Base-by-base conservation (phyloP, 78 protist genomes). In the Monosiga brevicollis region DNA sequence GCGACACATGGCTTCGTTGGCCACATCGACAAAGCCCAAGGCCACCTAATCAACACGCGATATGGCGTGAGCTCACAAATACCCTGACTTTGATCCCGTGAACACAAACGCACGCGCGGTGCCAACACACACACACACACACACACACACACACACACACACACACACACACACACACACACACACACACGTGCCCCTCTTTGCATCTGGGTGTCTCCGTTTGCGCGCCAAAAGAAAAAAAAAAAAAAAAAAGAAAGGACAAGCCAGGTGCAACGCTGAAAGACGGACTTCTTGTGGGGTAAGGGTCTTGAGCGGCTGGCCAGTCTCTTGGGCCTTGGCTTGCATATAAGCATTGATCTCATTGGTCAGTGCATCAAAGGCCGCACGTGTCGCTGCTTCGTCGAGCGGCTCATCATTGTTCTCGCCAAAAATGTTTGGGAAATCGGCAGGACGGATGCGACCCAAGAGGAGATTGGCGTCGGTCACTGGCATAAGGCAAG, bases 1-100 rank as follows among this genome's bases (percentile, higher is more conserved):
- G 11, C 97, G 77, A 78, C 95, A 88, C 98, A 96, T 96, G 25
- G 96, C 89, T 73, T 92, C 98, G 87, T 95, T 94, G 34, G 98
- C 98, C 2, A 96, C 97, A 20, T 77, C 32, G 49, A 95, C 41
- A 88, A 95, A 95, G 42, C 96, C 96, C 37, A 71, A 38, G 26
- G 79, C 86, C 6, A 76, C 86, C 70, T 43, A 42, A 39, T 76
- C 76, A n/a, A n/a, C n/a, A n/a, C n/a, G n/a, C n/a, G n/a, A n/a
- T n/a, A n/a, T n/a, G n/a, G n/a, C n/a, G n/a, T n/a, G n/a, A 22
- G 2, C 2, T 6, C 73, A 1, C 32, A 26, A 32, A 23, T 1
- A 1, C 73, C 1, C 11, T 9, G n/a, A n/a, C n/a, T n/a, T n/a
- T n/a, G n/a, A n/a, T n/a, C n/a, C n/a, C n/a, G n/a, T n/a, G n/a